Base-by-base conservation (phyloP, 2,329 filamentous ascomycete genomes). In the Fusarium beomiforme region DNA sequence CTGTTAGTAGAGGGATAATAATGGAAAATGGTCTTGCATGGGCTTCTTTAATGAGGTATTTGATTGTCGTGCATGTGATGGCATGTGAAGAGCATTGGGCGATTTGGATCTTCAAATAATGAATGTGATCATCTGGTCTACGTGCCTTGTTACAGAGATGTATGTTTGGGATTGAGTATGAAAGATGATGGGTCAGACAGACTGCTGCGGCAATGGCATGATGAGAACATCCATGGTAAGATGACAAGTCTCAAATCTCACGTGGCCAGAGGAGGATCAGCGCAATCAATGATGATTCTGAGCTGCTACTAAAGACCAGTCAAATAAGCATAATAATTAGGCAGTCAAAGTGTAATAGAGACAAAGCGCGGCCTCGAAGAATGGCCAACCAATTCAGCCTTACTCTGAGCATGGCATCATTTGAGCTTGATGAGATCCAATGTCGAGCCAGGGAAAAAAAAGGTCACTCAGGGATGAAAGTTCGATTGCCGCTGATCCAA, bases 311-410 rank as follows among this genome's bases (percentile, higher is more conserved):
- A 26, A 39, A 26, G 21, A 21, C 17, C 41, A 33, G 8, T 10
- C 3, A 21, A 59, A 42, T 39, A 33, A 54, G 26, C 33, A 59
- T 47, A 47, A 47, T 31, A 23, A 47, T 34, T 47, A 47, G 39
- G 26, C 39, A 34, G 39, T 34, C 39, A 34, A 56, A 42, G 34
- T 4, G 17, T 24, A 21, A 33, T 9, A 8, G 29, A 47, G 53
- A 47, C 39, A 34, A 56, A 47, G 17, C 71, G 55, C 19, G 70
- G 44, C 42, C 70, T 34, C 26, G 14, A 55, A 64, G 16, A 47
- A 42, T 74, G 81, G 60, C 46, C 81, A 82, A 84, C 19, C 24
- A 56, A 42, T 49, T 67, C 64, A 67, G 64, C 64, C 64, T 61
- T 66, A 59, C 39, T 46, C 24, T 23, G 37, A 58, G 34, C 36